These are phyloP conservation scores for Helenozyma baotianmanensis DNA, from an alignment of 805 yeast genomes.

Conservation along the genomic window DNA sequence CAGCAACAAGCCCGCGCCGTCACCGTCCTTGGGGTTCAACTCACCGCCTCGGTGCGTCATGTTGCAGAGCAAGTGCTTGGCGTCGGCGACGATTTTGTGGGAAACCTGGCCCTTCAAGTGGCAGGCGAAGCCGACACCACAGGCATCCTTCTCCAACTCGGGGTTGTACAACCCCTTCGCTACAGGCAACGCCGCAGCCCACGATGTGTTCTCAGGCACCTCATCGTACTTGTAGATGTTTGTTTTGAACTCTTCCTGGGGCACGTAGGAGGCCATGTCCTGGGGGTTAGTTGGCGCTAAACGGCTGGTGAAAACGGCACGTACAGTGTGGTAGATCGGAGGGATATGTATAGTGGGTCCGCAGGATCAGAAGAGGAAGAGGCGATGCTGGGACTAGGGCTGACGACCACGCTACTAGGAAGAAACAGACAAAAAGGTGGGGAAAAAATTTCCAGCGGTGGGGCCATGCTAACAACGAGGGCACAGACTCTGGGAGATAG, in stretches of 20 bases:
- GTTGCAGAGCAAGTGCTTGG: slow-evolving; percentile 80
- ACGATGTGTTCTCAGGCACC: slow-evolving; percentile 71
- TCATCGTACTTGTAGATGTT: slow-evolving; percentile 66
- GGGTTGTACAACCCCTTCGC: slow-evolving; percentile 92
- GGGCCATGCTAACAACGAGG: no score
- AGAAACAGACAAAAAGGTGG: no score
- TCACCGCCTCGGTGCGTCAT: slow-evolving; percentile 99
- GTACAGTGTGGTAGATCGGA: no score
- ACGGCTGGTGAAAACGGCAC: no score
- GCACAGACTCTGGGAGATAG: no score
- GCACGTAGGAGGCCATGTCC: slow-evolving; percentile 27
- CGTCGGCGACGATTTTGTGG: slow-evolving; percentile 92
- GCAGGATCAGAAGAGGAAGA: no score
- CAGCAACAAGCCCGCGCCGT: slow-evolving; percentile 96
- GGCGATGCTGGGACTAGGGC: no score
- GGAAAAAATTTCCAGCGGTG: no score
- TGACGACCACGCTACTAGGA: no score
- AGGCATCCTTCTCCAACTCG: slow-evolving; percentile 89
- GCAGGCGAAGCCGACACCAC: slow-evolving; percentile 98
- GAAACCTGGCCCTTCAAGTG: slow-evolving; percentile 83
- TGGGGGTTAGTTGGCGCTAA: slow-evolving; percentile 3
- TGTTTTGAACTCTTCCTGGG: slow-evolving; percentile 35
- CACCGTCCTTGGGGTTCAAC: slow-evolving; percentile 96
- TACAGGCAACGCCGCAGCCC: slow-evolving; percentile 88
- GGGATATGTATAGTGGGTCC: no score